Percentiles rank a stretch among this genome's conserved stretches.
Conservation (phyloP, 495 filamentous ascomycete genomes). For the Lasiosphaeria hispida region DNA sequence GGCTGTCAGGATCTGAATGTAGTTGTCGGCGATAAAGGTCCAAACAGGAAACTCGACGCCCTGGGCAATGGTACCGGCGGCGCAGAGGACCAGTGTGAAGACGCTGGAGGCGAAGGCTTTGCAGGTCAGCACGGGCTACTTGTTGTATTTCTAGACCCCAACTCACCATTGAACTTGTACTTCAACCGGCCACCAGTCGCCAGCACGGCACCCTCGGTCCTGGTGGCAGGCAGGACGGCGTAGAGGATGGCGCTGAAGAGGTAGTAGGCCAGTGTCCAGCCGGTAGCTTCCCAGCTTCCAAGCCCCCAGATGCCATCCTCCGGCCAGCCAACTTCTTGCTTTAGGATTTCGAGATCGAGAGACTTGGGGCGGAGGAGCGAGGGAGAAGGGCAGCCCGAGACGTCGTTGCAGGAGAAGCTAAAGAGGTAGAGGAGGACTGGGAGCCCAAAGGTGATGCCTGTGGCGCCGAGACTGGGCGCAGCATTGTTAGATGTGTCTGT, state of each 20-base stretch:
- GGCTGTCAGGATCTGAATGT: slow-evolving; percentile 76
- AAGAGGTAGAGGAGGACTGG: slow-evolving; percentile 72
- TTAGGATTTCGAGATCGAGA: slow-evolving; percentile 66
- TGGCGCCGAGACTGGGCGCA: slow-evolving; percentile 63
- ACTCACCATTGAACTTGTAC: slow-evolving; percentile 85
- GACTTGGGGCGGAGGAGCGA: slow-evolving; percentile 75
- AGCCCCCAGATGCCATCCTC: slow-evolving; percentile 61
- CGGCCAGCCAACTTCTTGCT: slow-evolving; percentile 78
- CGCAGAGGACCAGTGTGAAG: slow-evolving; percentile 62
- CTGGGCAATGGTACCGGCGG: slow-evolving; percentile 69
- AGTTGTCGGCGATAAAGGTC: slow-evolving; percentile 92
- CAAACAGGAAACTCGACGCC: slow-evolving; percentile 83
- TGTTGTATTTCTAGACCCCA: not conserved
- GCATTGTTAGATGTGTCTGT: not conserved
- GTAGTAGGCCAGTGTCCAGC: slow-evolving; percentile 75
- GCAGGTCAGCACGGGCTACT: slow-evolving; percentile 5
- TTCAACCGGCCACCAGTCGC: slow-evolving; percentile 69
- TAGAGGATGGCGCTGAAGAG: slow-evolving; percentile 71
- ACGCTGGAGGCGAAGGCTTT: slow-evolving; percentile 78
- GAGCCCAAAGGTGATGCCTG: slow-evolving; percentile 70
- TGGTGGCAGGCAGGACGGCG: slow-evolving; percentile 72
- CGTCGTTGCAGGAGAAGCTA: slow-evolving; percentile 86
- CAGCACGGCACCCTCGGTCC: slow-evolving; percentile 67
- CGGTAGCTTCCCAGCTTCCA: slow-evolving; percentile 58
- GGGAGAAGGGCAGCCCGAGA: slow-evolving; percentile 85